Conservation (phyloP, 2,329 filamentous ascomycete species). For the Pseudocercospora pini-densiflorae region DNA sequence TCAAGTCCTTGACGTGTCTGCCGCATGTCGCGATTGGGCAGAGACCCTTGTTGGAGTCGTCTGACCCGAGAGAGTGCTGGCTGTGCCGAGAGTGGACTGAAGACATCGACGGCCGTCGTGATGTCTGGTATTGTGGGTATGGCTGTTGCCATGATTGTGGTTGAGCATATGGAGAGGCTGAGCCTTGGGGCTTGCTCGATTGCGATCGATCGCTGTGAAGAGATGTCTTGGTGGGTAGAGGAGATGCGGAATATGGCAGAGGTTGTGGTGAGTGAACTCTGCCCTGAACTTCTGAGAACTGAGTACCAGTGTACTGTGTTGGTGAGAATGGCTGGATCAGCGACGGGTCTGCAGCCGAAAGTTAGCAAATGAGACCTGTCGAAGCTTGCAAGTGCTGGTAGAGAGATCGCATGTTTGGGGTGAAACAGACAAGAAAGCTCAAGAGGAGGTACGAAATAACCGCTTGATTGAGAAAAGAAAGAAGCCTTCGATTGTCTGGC, state of each 20-base stretch:
- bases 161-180: conserved; percentile 70
- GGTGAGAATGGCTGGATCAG: conserved; percentile 59
- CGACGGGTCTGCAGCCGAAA: conserved; percentile 56
- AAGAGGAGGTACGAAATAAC: conserved; percentile 42
- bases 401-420: conserved; percentile 29
- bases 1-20: conserved; percentile 85
- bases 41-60: conserved; percentile 64
- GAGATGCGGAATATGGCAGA: conserved; percentile 60
- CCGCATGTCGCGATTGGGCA: conserved; percentile 86
- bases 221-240: conserved; percentile 63
- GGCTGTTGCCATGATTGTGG: conserved; percentile 57
- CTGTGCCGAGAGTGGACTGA: conserved; percentile 72
- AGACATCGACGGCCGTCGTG: conserved; percentile 69
- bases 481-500: conserved; percentile 11
- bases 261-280: conserved; percentile 43
- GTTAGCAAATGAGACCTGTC: conserved; percentile 12
- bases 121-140: conserved; percentile 47
- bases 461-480: conserved; percentile 44
- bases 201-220: conserved; percentile 47
- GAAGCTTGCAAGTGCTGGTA: conserved; percentile 12
- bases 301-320: conserved; percentile 46
- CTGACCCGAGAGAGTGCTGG: conserved; percentile 44
- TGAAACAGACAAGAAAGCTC: conserved; percentile 49
- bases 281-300: conserved; percentile 47
- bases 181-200: conserved; percentile 49